Evolutionary conservation across 2,329 filamentous ascomycete species (phyloP).

Genomic region (Coleophoma eucalyptorum): DNA sequence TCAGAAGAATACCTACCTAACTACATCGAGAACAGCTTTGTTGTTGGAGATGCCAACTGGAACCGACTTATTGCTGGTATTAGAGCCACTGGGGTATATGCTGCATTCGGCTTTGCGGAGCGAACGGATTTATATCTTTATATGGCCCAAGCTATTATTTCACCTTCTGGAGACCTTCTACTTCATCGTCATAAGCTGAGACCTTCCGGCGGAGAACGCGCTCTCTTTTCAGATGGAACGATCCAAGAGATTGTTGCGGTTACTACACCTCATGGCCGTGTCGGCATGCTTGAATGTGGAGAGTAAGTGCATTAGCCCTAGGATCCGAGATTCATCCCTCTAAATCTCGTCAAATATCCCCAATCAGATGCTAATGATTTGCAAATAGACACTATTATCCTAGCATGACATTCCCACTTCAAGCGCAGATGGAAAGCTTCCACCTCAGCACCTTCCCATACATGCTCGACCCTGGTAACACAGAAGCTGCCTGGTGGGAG

Average conservation of each 20-base stretch:
- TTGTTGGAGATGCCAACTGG: background rate
- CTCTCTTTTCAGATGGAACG: too few species aligned
- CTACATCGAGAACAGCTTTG: slow-evolving; percentile 1
- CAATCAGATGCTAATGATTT: too few species aligned
- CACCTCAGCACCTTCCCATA: background rate
- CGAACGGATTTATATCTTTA: background rate
- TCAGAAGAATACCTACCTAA: background rate
- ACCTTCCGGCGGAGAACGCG: too few species aligned
- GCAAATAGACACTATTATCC: background rate
- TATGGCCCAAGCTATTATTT: slow-evolving; percentile 2
- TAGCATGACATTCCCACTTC: slow-evolving; percentile 1
- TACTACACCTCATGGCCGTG: too few species aligned
- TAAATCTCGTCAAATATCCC: too few species aligned
- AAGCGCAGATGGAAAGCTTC: background rate
- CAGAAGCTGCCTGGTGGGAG: background rate
- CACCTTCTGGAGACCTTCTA: too few species aligned
- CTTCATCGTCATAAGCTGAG: too few species aligned
- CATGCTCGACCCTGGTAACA: background rate
- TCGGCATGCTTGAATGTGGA: too few species aligned
- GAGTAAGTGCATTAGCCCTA: too few species aligned
- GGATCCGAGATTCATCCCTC: too few species aligned
- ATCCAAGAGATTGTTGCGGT: too few species aligned
- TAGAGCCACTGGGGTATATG: background rate
- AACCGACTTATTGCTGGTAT: slow-evolving; percentile 1
- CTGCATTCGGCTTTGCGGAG: background rate